Conservation (phyloP, 306 rosid genomes). For the Cajanus cajan region DNA sequence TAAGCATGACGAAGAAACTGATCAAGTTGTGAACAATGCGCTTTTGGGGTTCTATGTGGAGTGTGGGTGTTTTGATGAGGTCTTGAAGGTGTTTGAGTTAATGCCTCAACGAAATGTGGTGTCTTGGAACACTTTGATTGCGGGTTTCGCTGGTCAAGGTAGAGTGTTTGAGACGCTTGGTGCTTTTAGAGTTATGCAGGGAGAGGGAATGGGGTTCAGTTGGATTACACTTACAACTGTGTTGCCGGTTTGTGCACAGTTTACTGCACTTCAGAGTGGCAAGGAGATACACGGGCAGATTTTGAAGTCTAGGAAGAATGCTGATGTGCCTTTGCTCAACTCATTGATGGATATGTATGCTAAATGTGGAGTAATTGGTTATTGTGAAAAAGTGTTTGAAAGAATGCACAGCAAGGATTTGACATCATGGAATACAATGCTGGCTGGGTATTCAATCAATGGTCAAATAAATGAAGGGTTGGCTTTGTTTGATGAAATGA, state of each 20-base stretch:
- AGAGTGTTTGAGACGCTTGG: slow-evolving; percentile 35
- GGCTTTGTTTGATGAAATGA: slow-evolving; percentile 46
- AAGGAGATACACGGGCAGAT: slow-evolving; percentile 68
- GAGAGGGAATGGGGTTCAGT: slow-evolving; percentile 48
- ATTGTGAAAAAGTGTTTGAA: slow-evolving; percentile 47
- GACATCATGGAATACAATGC: slow-evolving; percentile 64
- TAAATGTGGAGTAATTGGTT: slow-evolving; percentile 58
- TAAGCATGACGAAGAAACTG: slow-evolving; percentile 45
- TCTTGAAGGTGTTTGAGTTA: slow-evolving; percentile 48
- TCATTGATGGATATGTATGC: slow-evolving; percentile 64
- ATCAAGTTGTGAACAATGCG: slow-evolving; percentile 66
- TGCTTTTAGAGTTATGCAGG: slow-evolving; percentile 53
- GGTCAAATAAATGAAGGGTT: slow-evolving; percentile 46
- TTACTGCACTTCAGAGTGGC: slow-evolving; percentile 53
- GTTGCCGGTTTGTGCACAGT: slow-evolving; percentile 43
- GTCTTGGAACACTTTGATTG: slow-evolving; percentile 65
- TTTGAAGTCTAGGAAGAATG: slow-evolving; percentile 46
- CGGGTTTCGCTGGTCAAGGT: slow-evolving; percentile 37
- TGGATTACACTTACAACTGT: slow-evolving; percentile 61
- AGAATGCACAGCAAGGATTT: slow-evolving; percentile 45
- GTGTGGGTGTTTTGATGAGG: slow-evolving; percentile 44
- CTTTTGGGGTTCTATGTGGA: slow-evolving; percentile 40
- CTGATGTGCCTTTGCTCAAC: slow-evolving; percentile 51
- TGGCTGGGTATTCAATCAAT: slow-evolving; percentile 52
- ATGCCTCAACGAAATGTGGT: slow-evolving; percentile 59